A percentile compares a stretch with the other conserved stretches of the same genome.
These are phyloP conservation scores for Chlorella sp. DNA, from an alignment of 139 green algal species.

Conservation along the genomic window DNA sequence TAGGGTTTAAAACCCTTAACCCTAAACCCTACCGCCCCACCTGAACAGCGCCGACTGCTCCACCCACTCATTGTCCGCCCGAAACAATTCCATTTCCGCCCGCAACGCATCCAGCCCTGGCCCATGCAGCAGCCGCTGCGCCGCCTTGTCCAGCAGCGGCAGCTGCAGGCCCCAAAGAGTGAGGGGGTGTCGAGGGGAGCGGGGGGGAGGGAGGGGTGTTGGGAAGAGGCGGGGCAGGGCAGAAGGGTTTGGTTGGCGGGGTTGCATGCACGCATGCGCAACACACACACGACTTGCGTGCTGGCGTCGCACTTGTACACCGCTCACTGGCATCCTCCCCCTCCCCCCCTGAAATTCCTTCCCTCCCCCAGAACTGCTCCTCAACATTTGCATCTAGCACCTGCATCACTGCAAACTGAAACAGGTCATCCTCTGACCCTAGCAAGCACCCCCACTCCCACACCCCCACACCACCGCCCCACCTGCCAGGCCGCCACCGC, in stretches of 20 bases:
- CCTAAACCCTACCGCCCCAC: background rate
- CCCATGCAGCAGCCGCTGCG: conserved; percentile 63
- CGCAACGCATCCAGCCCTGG: conserved; percentile 43
- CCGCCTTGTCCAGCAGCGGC: conserved; percentile 82
- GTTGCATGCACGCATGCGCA: too few species aligned
- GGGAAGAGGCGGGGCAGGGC: background rate
- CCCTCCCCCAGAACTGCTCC: too few species aligned
- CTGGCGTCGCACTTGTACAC: too few species aligned
- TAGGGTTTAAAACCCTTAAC: too few species aligned
- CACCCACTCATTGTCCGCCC: conserved; percentile 83
- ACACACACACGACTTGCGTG: background rate
- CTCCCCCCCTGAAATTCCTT: too few species aligned
- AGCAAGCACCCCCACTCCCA: too few species aligned
- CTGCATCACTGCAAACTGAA: too few species aligned
- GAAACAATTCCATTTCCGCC: conserved; percentile 59
- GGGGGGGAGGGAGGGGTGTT: background rate
- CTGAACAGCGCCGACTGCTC: conserved; percentile 93
- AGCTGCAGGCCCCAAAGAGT: conserved; percentile 49
- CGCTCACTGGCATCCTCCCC: background rate
- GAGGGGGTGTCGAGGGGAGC: background rate
- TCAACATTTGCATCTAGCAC: background rate
- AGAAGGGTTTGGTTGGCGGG: background rate
- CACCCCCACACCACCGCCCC: too few species aligned
- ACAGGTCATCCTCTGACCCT: too few species aligned
- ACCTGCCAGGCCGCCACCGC: too few species aligned